Evolutionary conservation across 371 early-diverging fungal species (phyloP).

Genomic region (Rhizopus delemar): DNA sequence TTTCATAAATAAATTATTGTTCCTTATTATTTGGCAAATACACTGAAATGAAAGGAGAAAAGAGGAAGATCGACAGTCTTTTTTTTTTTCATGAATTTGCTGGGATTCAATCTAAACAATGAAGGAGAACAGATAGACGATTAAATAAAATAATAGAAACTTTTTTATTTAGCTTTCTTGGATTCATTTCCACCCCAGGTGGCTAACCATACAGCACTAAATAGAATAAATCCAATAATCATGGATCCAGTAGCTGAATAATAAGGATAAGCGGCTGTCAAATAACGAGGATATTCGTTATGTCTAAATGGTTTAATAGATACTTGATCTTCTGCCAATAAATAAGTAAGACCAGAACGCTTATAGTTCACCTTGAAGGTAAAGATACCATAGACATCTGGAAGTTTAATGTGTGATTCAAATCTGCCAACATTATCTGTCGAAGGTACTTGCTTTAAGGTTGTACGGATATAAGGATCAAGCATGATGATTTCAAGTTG

Average conservation of each 20-base stretch:
- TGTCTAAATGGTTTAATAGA: conserved; percentile 90
- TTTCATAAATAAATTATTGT: too few relatives aligned
- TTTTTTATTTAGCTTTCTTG: conserved; percentile 8
- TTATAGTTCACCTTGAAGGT: conserved; percentile 92
- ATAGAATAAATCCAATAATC: conserved; percentile 82
- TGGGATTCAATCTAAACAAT: too few relatives aligned
- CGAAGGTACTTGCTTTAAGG: conserved; percentile 57
- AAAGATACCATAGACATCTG: conserved; percentile 95
- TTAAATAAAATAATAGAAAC: too few relatives aligned
- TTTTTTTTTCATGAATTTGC: too few relatives aligned
- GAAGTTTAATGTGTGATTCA: conserved; percentile 68
- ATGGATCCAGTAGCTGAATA: conserved; percentile 85
- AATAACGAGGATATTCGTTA: conserved; percentile 92
- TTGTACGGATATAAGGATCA: conserved; percentile 92
- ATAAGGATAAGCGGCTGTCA: conserved; percentile 90
- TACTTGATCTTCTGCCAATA: conserved; percentile 75
- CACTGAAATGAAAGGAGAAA: too few relatives aligned
- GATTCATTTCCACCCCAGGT: conserved; percentile 33
- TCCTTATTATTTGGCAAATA: too few relatives aligned
- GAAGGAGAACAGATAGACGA: too few relatives aligned
- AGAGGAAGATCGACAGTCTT: too few relatives aligned
- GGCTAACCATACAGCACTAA: conserved; percentile 78
- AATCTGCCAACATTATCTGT: conserved; percentile 44
- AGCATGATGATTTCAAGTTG: conserved; percentile 95
- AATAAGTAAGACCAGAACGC: conserved; percentile 74